Conservation (phyloP, 306 rosid species). For the Citrullus mucosospermus region DNA sequence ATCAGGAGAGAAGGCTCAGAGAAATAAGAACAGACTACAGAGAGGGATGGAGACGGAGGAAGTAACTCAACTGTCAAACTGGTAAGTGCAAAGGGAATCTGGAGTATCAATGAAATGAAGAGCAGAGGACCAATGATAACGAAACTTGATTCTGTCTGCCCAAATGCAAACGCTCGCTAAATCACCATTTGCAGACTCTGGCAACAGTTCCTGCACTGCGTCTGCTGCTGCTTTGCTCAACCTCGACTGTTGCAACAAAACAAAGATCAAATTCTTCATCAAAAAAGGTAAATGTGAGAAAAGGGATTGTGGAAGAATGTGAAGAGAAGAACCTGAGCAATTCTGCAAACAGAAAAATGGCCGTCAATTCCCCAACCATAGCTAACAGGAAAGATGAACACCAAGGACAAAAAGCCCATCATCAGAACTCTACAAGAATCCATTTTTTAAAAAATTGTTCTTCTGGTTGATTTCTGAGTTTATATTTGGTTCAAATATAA, state of each 20-base stretch:
- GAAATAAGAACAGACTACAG: not conserved
- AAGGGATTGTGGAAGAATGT: not conserved
- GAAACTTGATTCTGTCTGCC: constrained; percentile 52
- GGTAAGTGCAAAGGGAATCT: constrained; percentile 40
- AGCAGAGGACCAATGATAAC: constrained; percentile 59
- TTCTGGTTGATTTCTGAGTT: not conserved
- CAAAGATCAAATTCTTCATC: not conserved
- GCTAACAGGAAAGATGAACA: constrained; percentile 31
- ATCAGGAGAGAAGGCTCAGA: not conserved
- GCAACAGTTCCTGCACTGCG: constrained; percentile 57
- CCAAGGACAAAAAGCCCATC: constrained; percentile 10
- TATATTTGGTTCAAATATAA: not conserved
- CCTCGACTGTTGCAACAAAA: constrained; percentile 26
- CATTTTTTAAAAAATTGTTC: not conserved
- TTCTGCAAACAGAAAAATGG: constrained; percentile 44
- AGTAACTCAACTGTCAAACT: constrained; percentile 28
- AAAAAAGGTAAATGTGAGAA: not conserved
- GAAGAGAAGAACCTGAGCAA: constrained; percentile 48
- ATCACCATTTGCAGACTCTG: constrained; percentile 35
- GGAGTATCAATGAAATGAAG: constrained; percentile 76
- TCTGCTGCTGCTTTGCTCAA: constrained; percentile 35
- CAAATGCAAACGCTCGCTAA: constrained; percentile 52
- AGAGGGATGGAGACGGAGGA: not conserved
- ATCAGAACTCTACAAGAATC: constrained; percentile 6
- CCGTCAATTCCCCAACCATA: constrained; percentile 74